Evolutionary conservation across 768 basidiomycete species (phyloP), one percentile per base, ranked within the genome.

Genomic region (Pulveroboletus sp.): DNA sequence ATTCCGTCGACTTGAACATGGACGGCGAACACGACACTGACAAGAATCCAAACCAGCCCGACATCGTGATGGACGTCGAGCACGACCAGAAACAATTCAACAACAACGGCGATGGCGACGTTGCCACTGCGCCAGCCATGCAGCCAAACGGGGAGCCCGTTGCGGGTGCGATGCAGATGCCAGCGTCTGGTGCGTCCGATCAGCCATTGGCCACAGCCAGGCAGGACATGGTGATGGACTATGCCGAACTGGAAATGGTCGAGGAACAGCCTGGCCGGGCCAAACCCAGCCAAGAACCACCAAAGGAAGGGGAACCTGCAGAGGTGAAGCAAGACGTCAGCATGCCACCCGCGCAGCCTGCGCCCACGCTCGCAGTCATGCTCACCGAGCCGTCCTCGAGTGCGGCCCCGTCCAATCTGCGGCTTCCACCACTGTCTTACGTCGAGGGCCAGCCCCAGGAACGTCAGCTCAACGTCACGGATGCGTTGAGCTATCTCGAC

Each of bases 401-500:
- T 29, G 20, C 41, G 1, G 11, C 37, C 11, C 27, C 35, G 14
- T 40, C 49, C 19, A 54, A 8, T 23, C 4, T 56, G 21, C 60
- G 55, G 13, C 50, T 69, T 19, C 55, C 57, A 32, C 43, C 55
- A 1, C 45, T 66, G 33, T 44, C 65, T 29, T 65, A 42, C 21
- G 16, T 58, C 38, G 67, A 68, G 27, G 56, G 50, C 3, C 65
- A 69, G 35, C 33, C 52, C 10, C 53, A 53, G 27, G 73, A 72
- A 20, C 66, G 81, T 36, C 80, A 73, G 42, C 69, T 83, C 56
- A 81, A 83, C 46, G 82, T 83, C 29, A 74, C 77, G 23, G 82
- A 84, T 60, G 82, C 82, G 23, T 63, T 84, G 47, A 75, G 73
- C 55, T 84, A 84, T 62, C 72, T 84, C 25, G 82, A 84, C 62